Evolutionary conservation across 805 yeast species (phyloP).

Genomic region (Clavispora vitiphila): DNA sequence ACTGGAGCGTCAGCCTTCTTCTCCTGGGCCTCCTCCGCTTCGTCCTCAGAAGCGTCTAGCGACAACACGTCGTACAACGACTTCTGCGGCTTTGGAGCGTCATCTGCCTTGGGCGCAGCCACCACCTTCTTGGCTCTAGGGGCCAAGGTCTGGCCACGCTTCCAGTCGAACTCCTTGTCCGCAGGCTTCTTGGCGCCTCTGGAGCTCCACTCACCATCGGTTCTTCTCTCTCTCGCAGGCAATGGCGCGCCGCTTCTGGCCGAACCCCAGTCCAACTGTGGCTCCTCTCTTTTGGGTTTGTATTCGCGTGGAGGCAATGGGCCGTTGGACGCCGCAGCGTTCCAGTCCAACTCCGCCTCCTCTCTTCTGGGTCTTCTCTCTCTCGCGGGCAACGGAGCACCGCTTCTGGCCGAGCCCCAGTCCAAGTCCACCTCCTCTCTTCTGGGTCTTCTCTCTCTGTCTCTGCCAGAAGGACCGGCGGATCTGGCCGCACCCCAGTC

Average conservation of each 20-base stretch:
- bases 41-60: conserved; percentile 10
- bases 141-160: conserved; percentile 31
- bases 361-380: conserved; percentile 22
- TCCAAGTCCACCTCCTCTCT: conserved; percentile 39
- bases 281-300: conserved; percentile 29
- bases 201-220: conserved; percentile 23
- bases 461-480: conserved; percentile 30
- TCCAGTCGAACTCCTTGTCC: conserved; percentile 33
- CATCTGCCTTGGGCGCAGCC: conserved; percentile 6
- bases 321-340: conserved; percentile 26
- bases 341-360: conserved; percentile 21
- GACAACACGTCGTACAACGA: conserved; percentile 17
- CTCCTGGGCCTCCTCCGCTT: conserved; percentile 2
- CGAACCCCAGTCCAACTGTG: conserved; percentile 23
- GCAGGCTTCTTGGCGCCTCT: conserved; percentile 18
- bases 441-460: conserved; percentile 20
- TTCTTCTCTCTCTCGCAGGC: conserved; percentile 31
- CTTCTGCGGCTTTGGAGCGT: conserved; percentile 14
- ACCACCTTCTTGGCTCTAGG: conserved; percentile 8
- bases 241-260: conserved; percentile 27
- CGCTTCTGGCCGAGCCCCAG: conserved; percentile 36
- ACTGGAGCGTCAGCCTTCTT: background rate
- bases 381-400: conserved; percentile 15
- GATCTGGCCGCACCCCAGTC: conserved; percentile 55
- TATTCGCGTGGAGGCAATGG: conserved; percentile 14